Evolutionary conservation across 495 filamentous ascomycete species (phyloP), one percentile per base, ranked within the genome.

Genomic region (Parmelia sp.): DNA sequence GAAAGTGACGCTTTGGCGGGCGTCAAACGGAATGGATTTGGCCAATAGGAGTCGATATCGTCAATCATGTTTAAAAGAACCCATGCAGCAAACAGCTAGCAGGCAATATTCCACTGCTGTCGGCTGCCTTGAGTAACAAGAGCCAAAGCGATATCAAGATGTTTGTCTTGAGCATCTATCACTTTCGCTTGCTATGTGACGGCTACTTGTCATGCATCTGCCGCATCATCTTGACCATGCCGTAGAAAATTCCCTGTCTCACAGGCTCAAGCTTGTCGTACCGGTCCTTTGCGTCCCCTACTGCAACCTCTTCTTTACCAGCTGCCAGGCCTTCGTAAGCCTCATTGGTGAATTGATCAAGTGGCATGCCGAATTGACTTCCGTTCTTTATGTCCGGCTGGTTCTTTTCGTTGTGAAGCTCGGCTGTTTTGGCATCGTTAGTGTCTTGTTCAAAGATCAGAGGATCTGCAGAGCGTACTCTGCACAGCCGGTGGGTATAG

Each of bases 401-500:
- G 49, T 71, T 63, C 25, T 75, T 71, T 47, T 81, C 72, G 51
- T 80, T 75, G 57, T 80, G 78, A 1, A 80, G 65, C 59, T 81
- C 76, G 19, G 77, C 69, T 71, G 21, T 42, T 1, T 11, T 1
- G 9, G 9, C 8, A 37, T 57, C 21, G 39, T 58, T 31, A 57
- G 39, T 44, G 33, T 25, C n/a, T 25, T 4, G n/a, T 21, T 19
- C n/a, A 49, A 14, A 29, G 29, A 15, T 49, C 3, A 47, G 21
- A 9, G 1, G 53, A 11, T 3, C 14, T 27, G 8, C 19, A 29
- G 37, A 9, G n/a, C 69, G 44, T 67, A 71, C 69, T 90, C 75
- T 87, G 84, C 35, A 90, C 88, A 4, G 85, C 82, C 2, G 88
- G 88, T 8, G 88, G 88, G 39, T 86, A 77, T 19, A 90, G 71